phyloP scores from a whole-genome alignment of 208 protist species.

The Ichthyophonus hoferi region DNA sequence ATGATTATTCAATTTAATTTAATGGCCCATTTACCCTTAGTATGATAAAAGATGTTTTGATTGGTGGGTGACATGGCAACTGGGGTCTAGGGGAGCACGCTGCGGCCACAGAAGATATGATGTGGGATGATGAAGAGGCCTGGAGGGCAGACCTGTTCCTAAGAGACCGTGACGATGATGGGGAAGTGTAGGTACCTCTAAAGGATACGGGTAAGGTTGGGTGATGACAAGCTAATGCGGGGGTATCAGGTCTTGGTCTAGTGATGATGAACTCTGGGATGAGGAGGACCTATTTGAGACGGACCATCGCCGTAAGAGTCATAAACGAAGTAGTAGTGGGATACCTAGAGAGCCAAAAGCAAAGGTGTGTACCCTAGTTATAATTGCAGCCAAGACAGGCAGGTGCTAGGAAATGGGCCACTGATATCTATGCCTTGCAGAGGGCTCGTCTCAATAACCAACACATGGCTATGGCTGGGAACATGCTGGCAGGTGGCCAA shows the following conservation, averaged over 20 bases:
- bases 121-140: neutral
- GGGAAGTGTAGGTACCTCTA: neutral
- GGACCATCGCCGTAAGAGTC: neutral
- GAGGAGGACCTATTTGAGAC: neutral
- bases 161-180: neutral
- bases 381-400: too few relatives aligned
- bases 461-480: neutral
- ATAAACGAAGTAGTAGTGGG: neutral
- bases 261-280: neutral
- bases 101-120: neutral
- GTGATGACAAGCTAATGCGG: neutral
- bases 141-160: constrained; percentile 5
- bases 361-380: neutral
- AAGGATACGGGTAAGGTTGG: neutral
- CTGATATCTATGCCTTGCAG: neutral
- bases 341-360: neutral
- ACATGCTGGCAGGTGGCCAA: neutral
- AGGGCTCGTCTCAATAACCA: neutral
- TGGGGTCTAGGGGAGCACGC: neutral
- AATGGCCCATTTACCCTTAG: too few relatives aligned
- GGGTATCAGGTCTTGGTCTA: neutral
- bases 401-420: too few relatives aligned
- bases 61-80: neutral
- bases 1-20: too few relatives aligned
- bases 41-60: neutral